These are phyloP conservation scores for Eucalyptus pumila DNA, from an alignment of 345 rosid genomes.

Conservation along the genomic window DNA sequence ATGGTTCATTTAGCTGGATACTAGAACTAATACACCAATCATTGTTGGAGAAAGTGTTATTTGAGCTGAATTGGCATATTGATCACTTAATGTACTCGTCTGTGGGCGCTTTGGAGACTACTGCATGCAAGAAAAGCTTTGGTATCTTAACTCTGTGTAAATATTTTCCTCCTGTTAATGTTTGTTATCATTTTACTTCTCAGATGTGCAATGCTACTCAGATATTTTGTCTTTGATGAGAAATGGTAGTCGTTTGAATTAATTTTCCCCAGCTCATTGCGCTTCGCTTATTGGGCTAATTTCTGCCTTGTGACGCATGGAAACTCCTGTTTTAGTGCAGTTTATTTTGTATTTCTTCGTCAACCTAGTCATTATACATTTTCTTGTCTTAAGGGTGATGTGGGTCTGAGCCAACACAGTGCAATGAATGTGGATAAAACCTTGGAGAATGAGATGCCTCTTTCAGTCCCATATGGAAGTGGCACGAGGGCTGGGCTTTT, in stretches of 20 bases:
- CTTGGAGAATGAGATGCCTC: slow-evolving; percentile 34
- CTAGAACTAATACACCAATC: neutral
- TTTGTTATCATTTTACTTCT: neutral
- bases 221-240: neutral
- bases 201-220: neutral
- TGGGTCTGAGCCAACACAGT: slow-evolving; percentile 5
- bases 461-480: slow-evolving; percentile 36
- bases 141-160: neutral
- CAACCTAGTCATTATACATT: slow-evolving; percentile 18
- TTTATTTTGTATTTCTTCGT: slow-evolving; percentile 5
- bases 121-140: neutral
- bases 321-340: neutral
- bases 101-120: neutral
- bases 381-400: slow-evolving; percentile 43
- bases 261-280: neutral
- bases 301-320: neutral
- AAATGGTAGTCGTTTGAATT: neutral
- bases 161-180: neutral
- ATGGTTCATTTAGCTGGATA: neutral
- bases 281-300: neutral
- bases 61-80: neutral
- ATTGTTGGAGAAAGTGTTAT: neutral
- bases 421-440: slow-evolving; percentile 22
- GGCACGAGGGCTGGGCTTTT: slow-evolving; percentile 88
- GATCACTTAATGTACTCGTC: neutral